phyloP scores from a whole-genome alignment of 768 basidiomycete species.

The Termitomyces sp. region DNA sequence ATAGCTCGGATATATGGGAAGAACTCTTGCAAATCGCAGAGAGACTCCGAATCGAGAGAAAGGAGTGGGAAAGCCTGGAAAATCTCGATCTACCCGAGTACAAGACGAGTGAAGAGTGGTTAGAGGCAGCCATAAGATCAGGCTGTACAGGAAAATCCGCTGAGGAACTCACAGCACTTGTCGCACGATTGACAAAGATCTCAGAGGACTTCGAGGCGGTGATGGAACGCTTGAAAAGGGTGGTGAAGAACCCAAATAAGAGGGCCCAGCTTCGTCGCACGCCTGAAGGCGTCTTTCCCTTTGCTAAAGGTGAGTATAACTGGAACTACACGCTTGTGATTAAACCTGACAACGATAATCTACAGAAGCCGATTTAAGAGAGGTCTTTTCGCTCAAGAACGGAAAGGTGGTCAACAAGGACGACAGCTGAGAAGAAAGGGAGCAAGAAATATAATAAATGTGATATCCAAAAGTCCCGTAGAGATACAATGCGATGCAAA shows the following conservation, averaged over 20 bases:
- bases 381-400: not conserved
- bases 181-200: not conserved
- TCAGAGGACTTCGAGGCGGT: not conserved
- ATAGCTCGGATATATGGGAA: not conserved
- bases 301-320: not conserved
- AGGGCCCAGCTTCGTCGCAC: not conserved
- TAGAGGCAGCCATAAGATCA: not conserved
- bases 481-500: constrained; percentile 1
- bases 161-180: constrained; percentile 1
- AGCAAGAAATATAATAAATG: not conserved
- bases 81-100: not conserved
- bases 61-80: not conserved
- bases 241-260: not conserved
- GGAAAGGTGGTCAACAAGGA: not conserved
- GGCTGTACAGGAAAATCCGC: not conserved
- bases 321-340: too few species aligned
- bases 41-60: not conserved
- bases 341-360: not conserved
- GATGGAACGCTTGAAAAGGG: not conserved
- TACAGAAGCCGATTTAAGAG: not conserved
- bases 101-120: not conserved
- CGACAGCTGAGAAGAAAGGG: too few species aligned
- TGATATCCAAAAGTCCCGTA: constrained; percentile 12
- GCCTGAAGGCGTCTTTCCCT: not conserved
- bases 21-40: not conserved